phyloP scores from a whole-genome alignment of 2,329 filamentous ascomycete genomes.

The Colletotrichum somersetense region DNA sequence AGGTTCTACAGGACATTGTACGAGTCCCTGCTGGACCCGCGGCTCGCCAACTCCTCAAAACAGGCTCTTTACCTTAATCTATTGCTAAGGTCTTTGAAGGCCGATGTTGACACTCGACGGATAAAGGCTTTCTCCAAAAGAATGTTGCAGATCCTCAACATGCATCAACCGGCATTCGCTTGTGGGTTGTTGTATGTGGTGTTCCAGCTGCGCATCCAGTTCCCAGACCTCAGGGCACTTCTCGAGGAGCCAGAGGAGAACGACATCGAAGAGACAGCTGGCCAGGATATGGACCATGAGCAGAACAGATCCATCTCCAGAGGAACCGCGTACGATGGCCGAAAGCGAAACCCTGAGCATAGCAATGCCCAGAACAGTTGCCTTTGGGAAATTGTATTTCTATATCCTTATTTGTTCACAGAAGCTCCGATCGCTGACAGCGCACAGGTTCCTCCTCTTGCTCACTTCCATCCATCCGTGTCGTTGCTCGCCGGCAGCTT shows the following conservation, averaged over 20 bases:
- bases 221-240: constrained; percentile 83
- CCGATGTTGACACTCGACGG: constrained; percentile 88
- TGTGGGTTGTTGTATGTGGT: constrained; percentile 94
- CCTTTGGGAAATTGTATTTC: constrained; percentile 86
- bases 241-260: constrained; percentile 83
- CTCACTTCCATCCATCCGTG: constrained; percentile 94
- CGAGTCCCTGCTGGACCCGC: constrained; percentile 92
- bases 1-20: constrained; percentile 96
- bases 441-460: constrained; percentile 72
- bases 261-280: constrained; percentile 63
- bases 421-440: neutral
- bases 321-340: constrained; percentile 77
- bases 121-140: constrained; percentile 97
- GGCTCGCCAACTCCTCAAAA: constrained; percentile 90
- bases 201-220: constrained; percentile 81
- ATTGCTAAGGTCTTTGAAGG: constrained; percentile 87
- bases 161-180: constrained; percentile 93
- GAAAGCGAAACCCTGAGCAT: constrained; percentile 91
- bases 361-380: constrained; percentile 94
- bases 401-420: constrained; percentile 20
- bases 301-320: constrained; percentile 45
- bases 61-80: constrained; percentile 96
- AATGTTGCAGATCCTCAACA: constrained; percentile 84
- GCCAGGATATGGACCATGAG: constrained; percentile 42
- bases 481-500: constrained; percentile 83